Conservation (phyloP, 768 basidiomycete species). For the Boletales sp. region DNA sequence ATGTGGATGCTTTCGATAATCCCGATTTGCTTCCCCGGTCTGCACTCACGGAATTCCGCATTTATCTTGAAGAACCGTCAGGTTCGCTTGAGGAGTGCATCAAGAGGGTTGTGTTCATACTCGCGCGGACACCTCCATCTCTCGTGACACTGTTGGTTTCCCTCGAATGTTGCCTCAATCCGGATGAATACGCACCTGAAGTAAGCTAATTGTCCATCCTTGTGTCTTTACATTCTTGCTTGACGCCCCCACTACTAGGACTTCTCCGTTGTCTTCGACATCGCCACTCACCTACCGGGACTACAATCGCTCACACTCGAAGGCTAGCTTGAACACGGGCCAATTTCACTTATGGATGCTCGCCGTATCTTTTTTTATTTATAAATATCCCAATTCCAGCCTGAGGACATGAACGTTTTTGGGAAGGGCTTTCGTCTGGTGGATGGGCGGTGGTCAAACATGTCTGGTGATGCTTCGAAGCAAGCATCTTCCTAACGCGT, state of each 20-base stretch:
- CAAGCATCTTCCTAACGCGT: not conserved
- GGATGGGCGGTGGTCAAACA: constrained; percentile 1
- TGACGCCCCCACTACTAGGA: constrained; percentile 3
- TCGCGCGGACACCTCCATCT: not conserved
- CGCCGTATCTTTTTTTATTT: not conserved
- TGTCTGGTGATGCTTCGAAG: not conserved
- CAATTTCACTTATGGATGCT: not conserved
- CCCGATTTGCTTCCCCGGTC: not conserved
- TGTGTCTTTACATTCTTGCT: not conserved
- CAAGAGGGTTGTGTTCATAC: not conserved
- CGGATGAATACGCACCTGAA: not conserved
- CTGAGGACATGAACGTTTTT: not conserved
- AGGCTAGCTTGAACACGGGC: no score
- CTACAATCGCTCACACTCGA: constrained; percentile 3
- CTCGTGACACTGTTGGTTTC: constrained; percentile 1
- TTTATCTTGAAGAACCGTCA: not conserved
- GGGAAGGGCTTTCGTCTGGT: not conserved
- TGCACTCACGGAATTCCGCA: constrained; percentile 2
- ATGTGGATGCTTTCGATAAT: not conserved
- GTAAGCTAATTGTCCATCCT: no score
- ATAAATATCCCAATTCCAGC: not conserved
- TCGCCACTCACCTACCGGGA: not conserved
- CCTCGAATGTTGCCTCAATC: not conserved
- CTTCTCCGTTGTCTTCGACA: not conserved
- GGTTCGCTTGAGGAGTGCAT: not conserved